Percentiles rank a stretch among this genome's conserved stretches.
Conservation (phyloP, 768 basidiomycete species). For the Naganishia kalamii region DNA sequence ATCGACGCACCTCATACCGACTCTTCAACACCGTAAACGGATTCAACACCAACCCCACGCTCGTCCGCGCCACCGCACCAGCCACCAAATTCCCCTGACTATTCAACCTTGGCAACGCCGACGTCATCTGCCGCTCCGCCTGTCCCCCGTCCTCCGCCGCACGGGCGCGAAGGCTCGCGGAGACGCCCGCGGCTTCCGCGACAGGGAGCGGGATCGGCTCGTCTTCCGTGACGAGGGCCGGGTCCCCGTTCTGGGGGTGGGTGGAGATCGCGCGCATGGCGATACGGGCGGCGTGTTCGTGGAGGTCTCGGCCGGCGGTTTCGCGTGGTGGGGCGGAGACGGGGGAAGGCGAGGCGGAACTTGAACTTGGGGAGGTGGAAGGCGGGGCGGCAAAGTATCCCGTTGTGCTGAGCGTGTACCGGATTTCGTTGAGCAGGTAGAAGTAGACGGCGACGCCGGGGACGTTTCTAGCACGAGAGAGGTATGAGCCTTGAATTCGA, state of each 20-base stretch:
- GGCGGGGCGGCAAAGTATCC: constrained; percentile 57
- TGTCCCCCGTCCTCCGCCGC: not conserved
- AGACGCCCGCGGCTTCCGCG: not conserved
- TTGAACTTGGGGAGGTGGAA: not conserved
- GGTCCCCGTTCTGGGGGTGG: not conserved
- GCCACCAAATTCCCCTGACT: constrained; percentile 75
- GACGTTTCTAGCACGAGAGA: constrained; percentile 60
- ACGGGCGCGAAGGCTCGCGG: not conserved
- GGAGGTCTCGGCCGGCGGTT: too few relatives aligned
- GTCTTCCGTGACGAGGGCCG: not conserved
- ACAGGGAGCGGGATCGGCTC: not conserved
- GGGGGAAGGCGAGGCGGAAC: not conserved
- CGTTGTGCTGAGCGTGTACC: constrained; percentile 66
- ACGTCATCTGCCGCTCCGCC: not conserved
- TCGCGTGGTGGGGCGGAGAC: not conserved
- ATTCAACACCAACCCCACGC: constrained; percentile 76
- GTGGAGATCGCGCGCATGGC: not conserved
- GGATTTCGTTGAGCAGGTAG: constrained; percentile 73
- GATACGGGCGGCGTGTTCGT: too few relatives aligned
- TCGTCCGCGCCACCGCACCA: constrained; percentile 72
- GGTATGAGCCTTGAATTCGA: not conserved
- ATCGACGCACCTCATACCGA: constrained; percentile 66
- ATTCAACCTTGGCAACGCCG: constrained; percentile 52
- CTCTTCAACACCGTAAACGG: constrained; percentile 88
- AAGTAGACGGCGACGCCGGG: constrained; percentile 91